Base-by-base conservation (phyloP, 2,329 filamentous ascomycete genomes). In the Trichoderma brevicompactum region DNA sequence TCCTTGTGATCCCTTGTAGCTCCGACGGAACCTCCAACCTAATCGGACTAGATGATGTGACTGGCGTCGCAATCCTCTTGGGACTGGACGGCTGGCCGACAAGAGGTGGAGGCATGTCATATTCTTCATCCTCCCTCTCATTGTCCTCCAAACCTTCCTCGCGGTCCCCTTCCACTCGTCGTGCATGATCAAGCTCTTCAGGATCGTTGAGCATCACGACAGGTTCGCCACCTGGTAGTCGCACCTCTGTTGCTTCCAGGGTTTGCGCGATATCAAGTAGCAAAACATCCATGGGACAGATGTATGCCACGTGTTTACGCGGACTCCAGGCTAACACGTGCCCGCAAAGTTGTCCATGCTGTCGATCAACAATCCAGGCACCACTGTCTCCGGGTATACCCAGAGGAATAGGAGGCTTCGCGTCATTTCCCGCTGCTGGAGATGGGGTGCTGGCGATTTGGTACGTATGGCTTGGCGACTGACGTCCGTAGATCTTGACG, bases 251-350 rank as follows among this genome's bases (percentile, higher is more conserved):
- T 0, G 92, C 92, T 23, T 88, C 86, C 0, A 97, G 80, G 0
- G 90, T 93, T 68, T 90, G 86, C 34, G 88, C 89, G 65, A 98
- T 96, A 73, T 98, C 94, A 34, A 90, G 86, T 10, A 98, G 82
- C 12, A 97, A 79, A 2, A 97, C 85, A 65, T 97, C 92, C 94
- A 98, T 98, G 0, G 94, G 94, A 67, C 92, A 95, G 67, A 98
- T 95, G 75, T 97, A 98, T 0, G 93, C 93, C 5, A 92, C 89
- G 48, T 87, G 87, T 73, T 91, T 94, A 67, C 89, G 87, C 68
- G 88, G 86, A 70, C 90, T 94, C 88, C 91, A 96, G 0, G 94
- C 94, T 12, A 98, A 83, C 0, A 98, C 92, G 72, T 97, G 94
- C 0, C 94, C 94, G 70, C 92, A 95, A 3, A 97, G 87, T 43